Base-by-base conservation (phyloP, 768 basidiomycete species). In the Leucogyrophana mollusca region DNA sequence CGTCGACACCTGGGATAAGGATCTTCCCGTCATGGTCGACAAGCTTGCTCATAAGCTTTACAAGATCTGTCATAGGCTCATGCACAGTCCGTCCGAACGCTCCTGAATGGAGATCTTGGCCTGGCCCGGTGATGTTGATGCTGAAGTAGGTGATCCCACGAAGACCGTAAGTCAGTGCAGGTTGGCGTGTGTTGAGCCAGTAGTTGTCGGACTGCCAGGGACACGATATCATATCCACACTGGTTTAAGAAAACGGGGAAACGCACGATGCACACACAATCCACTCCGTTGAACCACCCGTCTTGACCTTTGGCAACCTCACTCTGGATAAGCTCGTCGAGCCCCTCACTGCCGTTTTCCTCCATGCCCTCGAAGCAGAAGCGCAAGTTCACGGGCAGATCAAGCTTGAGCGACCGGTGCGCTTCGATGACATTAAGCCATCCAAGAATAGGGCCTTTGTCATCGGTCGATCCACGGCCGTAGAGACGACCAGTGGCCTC, bases 311-410 rank as follows among this genome's bases (percentile, higher is more conserved):
- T 74, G 34, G 78, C 71, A 9, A 82, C 80, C 72, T 96, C 94
- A 39, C 73, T 72, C 49, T 74, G 67, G 51, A 97, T 90, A 35
- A 95, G 79, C 25, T 90, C 88, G 56, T 96, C 94, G 10, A 97
- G 76, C 2, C 94, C 93, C 55, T 90, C 89, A 34, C 87, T 90
- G 4, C 94, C 94, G 51, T 78, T 86, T 72, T 98, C 95, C 65
- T 98, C 95, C 94, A 96, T 98, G 4, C 90, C 94, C 64, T 98
- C 95, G 56, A 98, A 94, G 73, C 89, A 91, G 73, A 90, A 84
- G 53, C 82, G 80, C 45, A 97, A 67, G 62, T 97, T 96, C 21
- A 97, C 90, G 2, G 94, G 94, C 16, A 95, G 77, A 38, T 81
- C 78, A 35, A 82, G 71, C 18, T 78, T 73, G 27, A 79, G 77